Conservation (phyloP, 2,329 filamentous ascomycete genomes). For the Fusarium brachygibbosum region DNA sequence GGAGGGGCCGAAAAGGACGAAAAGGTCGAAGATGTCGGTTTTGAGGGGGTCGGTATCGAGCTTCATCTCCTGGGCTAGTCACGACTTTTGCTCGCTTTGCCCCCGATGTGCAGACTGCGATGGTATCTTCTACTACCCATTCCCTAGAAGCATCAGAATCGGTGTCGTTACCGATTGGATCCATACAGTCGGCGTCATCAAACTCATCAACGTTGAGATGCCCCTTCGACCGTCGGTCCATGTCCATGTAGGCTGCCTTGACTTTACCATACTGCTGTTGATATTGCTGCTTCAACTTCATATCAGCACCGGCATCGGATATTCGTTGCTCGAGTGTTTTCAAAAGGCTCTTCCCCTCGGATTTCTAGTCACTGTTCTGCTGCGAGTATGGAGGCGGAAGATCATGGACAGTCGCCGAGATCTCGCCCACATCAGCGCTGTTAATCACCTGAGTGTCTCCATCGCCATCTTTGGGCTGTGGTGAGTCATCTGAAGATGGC, state of each 20-base stretch:
- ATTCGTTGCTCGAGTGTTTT: not conserved
- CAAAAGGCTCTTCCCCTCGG: not conserved
- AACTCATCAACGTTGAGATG: too few relatives aligned
- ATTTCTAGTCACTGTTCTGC: conserved; percentile 39
- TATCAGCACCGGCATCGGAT: not conserved
- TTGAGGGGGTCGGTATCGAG: too few relatives aligned
- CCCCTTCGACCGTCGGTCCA: too few relatives aligned
- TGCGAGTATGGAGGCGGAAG: conserved; percentile 38
- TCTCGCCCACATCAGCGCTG: conserved; percentile 10
- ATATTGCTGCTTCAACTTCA: too few relatives aligned
- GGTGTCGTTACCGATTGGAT: not conserved
- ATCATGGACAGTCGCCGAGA: conserved; percentile 8
- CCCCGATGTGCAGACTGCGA: not conserved
- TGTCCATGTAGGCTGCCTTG: too few relatives aligned
- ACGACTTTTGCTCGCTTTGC: conserved; percentile 11
- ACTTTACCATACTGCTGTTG: too few relatives aligned
- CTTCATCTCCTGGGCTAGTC: too few relatives aligned
- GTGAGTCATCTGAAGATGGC: conserved; percentile 19
- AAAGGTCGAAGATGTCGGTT: too few relatives aligned
- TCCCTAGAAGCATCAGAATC: conserved; percentile 5
- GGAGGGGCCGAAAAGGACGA: too few relatives aligned
- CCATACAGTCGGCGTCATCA: too few relatives aligned
- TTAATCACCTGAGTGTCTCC: conserved; percentile 42
- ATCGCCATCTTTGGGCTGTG: conserved; percentile 41
- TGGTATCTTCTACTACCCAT: not conserved